Base-by-base conservation (phyloP, 306 rosid genomes). In the Castanospermum australe region DNA sequence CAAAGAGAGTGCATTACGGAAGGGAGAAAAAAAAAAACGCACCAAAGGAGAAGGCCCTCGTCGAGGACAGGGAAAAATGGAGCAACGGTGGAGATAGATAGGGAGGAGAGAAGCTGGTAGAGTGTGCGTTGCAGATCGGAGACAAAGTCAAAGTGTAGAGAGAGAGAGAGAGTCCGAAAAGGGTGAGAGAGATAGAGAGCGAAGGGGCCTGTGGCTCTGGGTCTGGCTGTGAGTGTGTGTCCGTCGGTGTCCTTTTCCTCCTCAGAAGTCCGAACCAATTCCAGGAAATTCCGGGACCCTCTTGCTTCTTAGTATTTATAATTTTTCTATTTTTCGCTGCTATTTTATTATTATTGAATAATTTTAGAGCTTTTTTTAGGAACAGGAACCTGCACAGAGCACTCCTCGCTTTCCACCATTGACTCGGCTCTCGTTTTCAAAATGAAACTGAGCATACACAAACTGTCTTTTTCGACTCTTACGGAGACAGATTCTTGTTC, bases 231-330 rank as follows among this genome's bases (percentile, higher is more conserved):
- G 57, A 48, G 72, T 6, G 10, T 0, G 15, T 35, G 50, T 9
- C 72, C 57, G 69, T n/a, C 77, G 28, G 21, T 48, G 54, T 57
- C 80, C 36, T 75, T 79, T 77, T 69, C 73, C 74, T 80, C 73
- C 68, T 81, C 81, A 39, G 79, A 84, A 84, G 81, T 85, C 85
- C 62, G 81, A 87, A 88, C 85, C 87, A 85, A 84, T 87, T 90
- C 71, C 90, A 82, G 82, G 76, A 89, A 87, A 67, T 85, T 83
- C 76, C 82, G 90, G 90, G 86, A 78, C 84, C 76, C 59, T 3
- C 1, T 2, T 6, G 7, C 42, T 38, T 73, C 77, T 28, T 1
- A 36, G 30, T 85, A 79, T 84, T 84, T 85, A 82, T 87, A 56
- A 56, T 67, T 61, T 70, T 54, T 44, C 17, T n/a, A 69, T 6